Base-by-base conservation (phyloP, 345 rosid genomes). In the Pistacia atlantica region DNA sequence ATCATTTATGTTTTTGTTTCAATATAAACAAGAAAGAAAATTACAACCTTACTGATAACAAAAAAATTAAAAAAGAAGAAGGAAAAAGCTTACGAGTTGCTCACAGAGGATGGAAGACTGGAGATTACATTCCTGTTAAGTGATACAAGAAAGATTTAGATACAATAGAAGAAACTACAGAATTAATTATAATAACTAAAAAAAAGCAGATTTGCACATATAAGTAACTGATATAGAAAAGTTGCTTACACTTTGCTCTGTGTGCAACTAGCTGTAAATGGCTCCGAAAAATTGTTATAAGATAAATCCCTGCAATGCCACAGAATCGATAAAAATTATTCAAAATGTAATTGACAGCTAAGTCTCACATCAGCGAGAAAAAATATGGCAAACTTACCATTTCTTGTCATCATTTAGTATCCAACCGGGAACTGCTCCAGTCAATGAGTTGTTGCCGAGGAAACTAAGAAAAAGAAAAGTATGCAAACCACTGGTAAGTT, bases 241-340 rank as follows among this genome's bases (percentile, higher is more conserved):
- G 73, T 78, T 64, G 67, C 94, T 84, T 83, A 93, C 97, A 89
- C 86, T 8, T 8, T 1, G 2, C 75, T 59, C 65, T 78, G 83
- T 54, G 35, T 76, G 84, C 98, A 95, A 76, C 89, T 77, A 33
- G 7, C 0, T 25, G 59, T 3, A 75, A 86, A 58, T 60, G 91
- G 64, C 37, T 81, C 80, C 0, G 92, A 88, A 80, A 96, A 96
- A 74, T 85, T 96, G 91, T 96, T 96, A 83, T 90, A 89, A 57
- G 99, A 95, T 69, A 93, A 79, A 83, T 95, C 99, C 4, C 99
- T 95, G 90, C 68, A 79, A 79, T 54, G 3, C n/a, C 76, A 74
- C 54, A 20, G 69, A 37, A 73, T 45, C 12, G n/a, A 25, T 35
- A 60, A 37, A 63, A 56, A 38, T 60, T 37, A 20, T 35, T 0